A percentile compares a stretch with the other conserved stretches of the same genome.
Evolutionary conservation across 352 stramenopile species (phyloP).

Genomic region (Phytophthora brassicae): DNA sequence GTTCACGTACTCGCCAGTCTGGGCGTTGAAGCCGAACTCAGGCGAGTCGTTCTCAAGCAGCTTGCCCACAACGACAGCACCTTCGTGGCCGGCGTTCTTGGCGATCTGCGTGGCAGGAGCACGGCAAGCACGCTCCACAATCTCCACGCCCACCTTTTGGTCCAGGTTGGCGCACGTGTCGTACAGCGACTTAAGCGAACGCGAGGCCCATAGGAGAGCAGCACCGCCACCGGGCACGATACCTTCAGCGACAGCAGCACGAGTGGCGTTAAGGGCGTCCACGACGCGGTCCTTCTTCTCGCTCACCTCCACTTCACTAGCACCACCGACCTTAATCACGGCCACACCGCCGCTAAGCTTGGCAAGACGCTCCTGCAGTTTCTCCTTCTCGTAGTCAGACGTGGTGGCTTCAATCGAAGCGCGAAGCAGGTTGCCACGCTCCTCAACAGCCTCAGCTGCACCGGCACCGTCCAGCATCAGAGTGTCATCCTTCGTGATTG

Average conservation of each 20-base stretch:
- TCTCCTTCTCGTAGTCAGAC: conserved; percentile 99
- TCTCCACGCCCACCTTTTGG: conserved; percentile 98
- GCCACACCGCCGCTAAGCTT: conserved; percentile 99
- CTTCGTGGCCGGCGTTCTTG: conserved; percentile 98
- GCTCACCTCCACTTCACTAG: conserved; percentile 98
- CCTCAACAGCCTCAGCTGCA: conserved; percentile 92
- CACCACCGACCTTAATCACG: conserved; percentile 99
- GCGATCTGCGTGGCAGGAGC: conserved; percentile 97
- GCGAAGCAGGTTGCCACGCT: conserved; percentile 96
- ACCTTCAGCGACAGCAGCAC: conserved; percentile 97
- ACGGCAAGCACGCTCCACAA: conserved; percentile 94
- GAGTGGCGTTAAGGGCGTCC: conserved; percentile 99
- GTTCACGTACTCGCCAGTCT: conserved; percentile 97
- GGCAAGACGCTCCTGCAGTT: conserved; percentile 99
- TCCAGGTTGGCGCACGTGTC: conserved; percentile 94
- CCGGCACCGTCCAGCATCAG: conserved; percentile 97
- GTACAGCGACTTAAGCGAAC: conserved; percentile 89
- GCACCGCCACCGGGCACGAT: conserved; percentile 99
- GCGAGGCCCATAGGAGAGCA: conserved; percentile 97
- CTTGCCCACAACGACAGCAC: conserved; percentile 98
- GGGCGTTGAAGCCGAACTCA: conserved; percentile 97
- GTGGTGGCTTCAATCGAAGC: conserved; percentile 96
- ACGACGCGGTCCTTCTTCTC: conserved; percentile 99
- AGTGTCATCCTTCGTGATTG: conserved; percentile 99
- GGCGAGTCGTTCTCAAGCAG: conserved; percentile 95